Evolutionary conservation across 2,329 filamentous ascomycete species (phyloP).

Genomic region (Colletotrichum endophyticum): DNA sequence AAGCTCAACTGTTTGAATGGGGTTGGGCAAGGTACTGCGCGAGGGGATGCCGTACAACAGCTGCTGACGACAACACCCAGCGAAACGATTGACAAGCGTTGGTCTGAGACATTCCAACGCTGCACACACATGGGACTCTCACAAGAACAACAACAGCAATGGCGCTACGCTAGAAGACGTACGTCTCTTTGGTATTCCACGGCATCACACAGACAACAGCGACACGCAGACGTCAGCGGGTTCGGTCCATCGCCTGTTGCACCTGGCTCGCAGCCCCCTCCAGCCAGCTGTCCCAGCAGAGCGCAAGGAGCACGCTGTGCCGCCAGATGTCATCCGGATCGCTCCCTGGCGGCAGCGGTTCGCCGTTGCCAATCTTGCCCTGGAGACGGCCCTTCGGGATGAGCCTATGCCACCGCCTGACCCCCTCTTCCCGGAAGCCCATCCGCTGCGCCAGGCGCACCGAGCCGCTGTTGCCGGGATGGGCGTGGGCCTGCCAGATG

Average conservation of each 20-base stretch:
- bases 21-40: background rate
- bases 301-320: conserved; percentile 27
- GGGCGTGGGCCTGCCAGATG: conserved; percentile 35
- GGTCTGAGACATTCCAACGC: background rate
- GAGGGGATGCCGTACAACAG: background rate
- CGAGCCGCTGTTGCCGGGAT: conserved; percentile 27
- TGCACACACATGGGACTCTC: background rate
- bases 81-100: background rate
- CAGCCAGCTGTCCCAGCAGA: conserved; percentile 35
- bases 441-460: conserved; percentile 33
- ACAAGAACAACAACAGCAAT: background rate
- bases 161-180: background rate
- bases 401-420: conserved; percentile 34
- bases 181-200: background rate
- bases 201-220: background rate
- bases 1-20: background rate
- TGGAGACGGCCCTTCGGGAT: conserved; percentile 25
- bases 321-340: conserved; percentile 28
- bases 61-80: background rate
- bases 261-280: conserved; percentile 22
- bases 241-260: conserved; percentile 18
- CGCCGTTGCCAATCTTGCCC: conserved; percentile 29
- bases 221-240: background rate
- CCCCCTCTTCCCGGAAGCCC: conserved; percentile 35
- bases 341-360: conserved; percentile 23